phyloP scores from a whole-genome alignment of 2,329 filamentous ascomycete genomes.

The Fusarium neocosmosporiellum region DNA sequence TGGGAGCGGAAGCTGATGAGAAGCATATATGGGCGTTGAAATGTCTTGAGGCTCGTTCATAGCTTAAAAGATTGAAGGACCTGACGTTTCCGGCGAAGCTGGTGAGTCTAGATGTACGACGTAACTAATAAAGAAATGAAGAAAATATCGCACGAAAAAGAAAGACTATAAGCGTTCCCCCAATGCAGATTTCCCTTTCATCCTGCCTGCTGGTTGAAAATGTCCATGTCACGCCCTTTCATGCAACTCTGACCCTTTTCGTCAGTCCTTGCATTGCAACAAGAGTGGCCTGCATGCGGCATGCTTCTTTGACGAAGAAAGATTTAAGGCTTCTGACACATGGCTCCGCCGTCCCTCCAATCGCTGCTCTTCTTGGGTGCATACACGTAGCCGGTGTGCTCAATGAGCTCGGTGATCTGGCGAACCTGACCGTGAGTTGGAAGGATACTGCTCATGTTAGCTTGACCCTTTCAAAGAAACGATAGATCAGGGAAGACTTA shows the following conservation, averaged over 20 bases:
- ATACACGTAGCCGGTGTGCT: slow-evolving; percentile 14
- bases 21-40: not conserved
- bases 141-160: not conserved
- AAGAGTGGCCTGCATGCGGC: too few relatives aligned
- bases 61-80: not conserved
- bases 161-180: not conserved
- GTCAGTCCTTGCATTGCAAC: not conserved
- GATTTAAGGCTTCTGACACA: not conserved
- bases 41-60: not conserved
- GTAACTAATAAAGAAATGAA: not conserved
- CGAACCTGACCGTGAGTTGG: slow-evolving; percentile 13
- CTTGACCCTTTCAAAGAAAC: not conserved
- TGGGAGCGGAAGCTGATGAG: accelerated
- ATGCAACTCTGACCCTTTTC: not conserved
- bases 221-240: not conserved
- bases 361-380: not conserved
- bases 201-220: not conserved
- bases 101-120: too few relatives aligned
- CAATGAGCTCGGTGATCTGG: slow-evolving; percentile 7
- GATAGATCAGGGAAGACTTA: not conserved
- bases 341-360: slow-evolving; percentile 6
- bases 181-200: not conserved
- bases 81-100: not conserved
- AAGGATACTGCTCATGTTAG: not conserved
- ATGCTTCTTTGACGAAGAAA: not conserved